Percentiles rank a stretch among this genome's conserved stretches.
Evolutionary conservation across 352 stramenopile species (phyloP).

Genomic region (Phytophthora hybrid): DNA sequence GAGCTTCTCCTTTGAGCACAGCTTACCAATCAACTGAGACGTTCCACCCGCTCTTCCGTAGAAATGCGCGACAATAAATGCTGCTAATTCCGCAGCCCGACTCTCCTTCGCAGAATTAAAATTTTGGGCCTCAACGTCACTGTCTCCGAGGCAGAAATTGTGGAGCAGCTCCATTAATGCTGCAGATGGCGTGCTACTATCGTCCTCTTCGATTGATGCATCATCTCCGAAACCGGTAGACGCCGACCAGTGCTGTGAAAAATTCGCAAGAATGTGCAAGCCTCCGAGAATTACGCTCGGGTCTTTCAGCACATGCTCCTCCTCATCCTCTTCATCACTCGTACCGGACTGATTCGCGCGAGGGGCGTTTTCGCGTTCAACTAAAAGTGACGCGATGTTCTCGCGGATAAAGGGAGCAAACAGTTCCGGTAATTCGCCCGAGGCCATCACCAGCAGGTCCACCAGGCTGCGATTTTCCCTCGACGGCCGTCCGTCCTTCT

Average conservation of each 20-base stretch:
- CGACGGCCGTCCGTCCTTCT: slow-evolving; percentile 31
- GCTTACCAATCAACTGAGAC: slow-evolving; percentile 45
- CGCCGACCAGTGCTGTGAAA: slow-evolving; percentile 55
- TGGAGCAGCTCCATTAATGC: slow-evolving; percentile 52
- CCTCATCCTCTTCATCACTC: slow-evolving; percentile 46
- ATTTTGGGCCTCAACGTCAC: slow-evolving; percentile 33
- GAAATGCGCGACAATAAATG: slow-evolving; percentile 60
- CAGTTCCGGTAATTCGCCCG: slow-evolving; percentile 55
- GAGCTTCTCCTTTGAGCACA: slow-evolving; percentile 68
- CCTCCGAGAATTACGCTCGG: slow-evolving; percentile 58
- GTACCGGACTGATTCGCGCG: slow-evolving; percentile 19
- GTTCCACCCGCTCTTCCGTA: slow-evolving; percentile 48
- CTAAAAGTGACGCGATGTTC: slow-evolving; percentile 60
- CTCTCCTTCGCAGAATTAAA: slow-evolving; percentile 41
- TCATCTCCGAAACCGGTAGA: slow-evolving; percentile 19
- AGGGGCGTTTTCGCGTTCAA: slow-evolving; percentile 22
- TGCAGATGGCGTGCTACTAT: slow-evolving; percentile 41
- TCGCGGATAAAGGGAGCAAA: slow-evolving; percentile 62
- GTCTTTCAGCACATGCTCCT: slow-evolving; percentile 45
- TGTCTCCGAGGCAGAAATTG: slow-evolving; percentile 57
- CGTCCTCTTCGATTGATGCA: slow-evolving; percentile 28
- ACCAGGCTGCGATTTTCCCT: slow-evolving; percentile 65
- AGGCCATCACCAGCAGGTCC: slow-evolving; percentile 65
- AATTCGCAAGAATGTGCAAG: slow-evolving; percentile 64
- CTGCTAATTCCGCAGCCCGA: slow-evolving; percentile 63